These are phyloP conservation scores for Calocera viscosa DNA, from an alignment of 768 basidiomycete species.

Conservation along the genomic window DNA sequence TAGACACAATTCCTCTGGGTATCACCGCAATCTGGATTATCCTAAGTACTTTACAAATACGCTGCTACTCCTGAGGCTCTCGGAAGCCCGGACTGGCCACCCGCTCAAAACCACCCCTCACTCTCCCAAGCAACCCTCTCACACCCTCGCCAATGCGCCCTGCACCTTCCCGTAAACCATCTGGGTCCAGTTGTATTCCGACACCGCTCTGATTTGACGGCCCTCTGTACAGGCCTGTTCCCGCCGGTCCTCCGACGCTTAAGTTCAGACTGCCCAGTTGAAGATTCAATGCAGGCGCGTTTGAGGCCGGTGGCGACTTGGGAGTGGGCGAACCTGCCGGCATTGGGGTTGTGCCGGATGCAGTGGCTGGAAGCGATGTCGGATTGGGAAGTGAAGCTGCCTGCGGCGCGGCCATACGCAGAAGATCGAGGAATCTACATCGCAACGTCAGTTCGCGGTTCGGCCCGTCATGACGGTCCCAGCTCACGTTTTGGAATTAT, in stretches of 20 bases:
- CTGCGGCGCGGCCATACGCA: constrained; percentile 34
- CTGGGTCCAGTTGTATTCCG: constrained; percentile 41
- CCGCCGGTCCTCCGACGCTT: constrained; percentile 76
- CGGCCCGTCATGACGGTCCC: background rate
- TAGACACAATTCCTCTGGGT: too few relatives aligned
- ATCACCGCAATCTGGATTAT: too few relatives aligned
- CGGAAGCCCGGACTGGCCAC: background rate
- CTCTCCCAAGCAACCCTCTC: constrained; percentile 73
- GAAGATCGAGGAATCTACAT: constrained; percentile 64
- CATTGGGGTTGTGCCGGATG: constrained; percentile 54
- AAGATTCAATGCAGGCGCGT: constrained; percentile 70
- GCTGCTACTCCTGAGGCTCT: background rate
- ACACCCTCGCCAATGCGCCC: constrained; percentile 86
- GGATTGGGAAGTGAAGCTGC: constrained; percentile 17
- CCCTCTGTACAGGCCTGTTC: constrained; percentile 71
- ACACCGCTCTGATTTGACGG: constrained; percentile 45
- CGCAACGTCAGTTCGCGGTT: constrained; percentile 8
- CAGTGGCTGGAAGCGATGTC: constrained; percentile 34
- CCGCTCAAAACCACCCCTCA: constrained; percentile 58
- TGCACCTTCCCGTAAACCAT: constrained; percentile 30
- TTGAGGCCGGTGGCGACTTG: constrained; percentile 27
- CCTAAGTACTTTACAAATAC: too few relatives aligned
- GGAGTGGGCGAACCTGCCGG: constrained; percentile 51
- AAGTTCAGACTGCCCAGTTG: constrained; percentile 88
- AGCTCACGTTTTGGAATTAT: constrained; percentile 80